These are phyloP conservation scores for Cinnamomum micranthum DNA, from an alignment of 164 flowering plant species.

Conservation along the genomic window DNA sequence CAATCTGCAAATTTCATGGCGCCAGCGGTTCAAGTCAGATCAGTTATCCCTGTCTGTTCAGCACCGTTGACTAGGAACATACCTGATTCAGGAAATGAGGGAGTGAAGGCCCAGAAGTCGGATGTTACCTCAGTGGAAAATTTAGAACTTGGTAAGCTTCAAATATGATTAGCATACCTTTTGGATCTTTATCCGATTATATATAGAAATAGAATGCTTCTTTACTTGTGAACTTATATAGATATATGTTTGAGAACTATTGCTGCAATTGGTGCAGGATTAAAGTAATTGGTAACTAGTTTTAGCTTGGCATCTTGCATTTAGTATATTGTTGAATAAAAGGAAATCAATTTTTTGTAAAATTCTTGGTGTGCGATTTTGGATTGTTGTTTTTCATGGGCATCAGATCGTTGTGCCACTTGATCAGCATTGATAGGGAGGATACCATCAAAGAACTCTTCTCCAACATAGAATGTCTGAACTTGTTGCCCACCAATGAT, in stretches of 20 bases:
- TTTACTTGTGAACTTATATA: neutral
- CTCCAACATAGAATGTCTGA: too few species aligned
- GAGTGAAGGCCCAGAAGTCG: conserved; percentile 13
- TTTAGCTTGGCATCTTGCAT: neutral
- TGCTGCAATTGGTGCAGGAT: neutral
- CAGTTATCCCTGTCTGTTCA: conserved; percentile 55
- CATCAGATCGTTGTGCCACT: neutral
- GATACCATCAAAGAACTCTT: neutral
- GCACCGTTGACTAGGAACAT: conserved; percentile 24
- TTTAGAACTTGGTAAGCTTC: conserved; percentile 29
- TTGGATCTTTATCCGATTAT: neutral
- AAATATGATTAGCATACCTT: conserved; percentile 12
- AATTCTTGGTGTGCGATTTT: neutral
- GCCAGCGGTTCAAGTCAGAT: conserved; percentile 54
- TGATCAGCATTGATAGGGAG: neutral
- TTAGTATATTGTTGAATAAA: neutral
- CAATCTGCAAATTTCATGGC: conserved; percentile 31
- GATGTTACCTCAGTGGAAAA: conserved; percentile 16
- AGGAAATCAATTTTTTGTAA: neutral
- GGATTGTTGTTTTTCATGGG: neutral
- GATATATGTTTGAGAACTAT: conserved; percentile 1
- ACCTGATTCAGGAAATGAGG: conserved; percentile 20
- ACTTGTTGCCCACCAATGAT: too few species aligned
- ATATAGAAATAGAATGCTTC: conserved; percentile 2
- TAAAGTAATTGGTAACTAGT: neutral